Evolutionary conservation across 2,329 filamentous ascomycete genomes (phyloP), one percentile per base, ranked within the genome.

Genomic region (Helminthosporium solani): DNA sequence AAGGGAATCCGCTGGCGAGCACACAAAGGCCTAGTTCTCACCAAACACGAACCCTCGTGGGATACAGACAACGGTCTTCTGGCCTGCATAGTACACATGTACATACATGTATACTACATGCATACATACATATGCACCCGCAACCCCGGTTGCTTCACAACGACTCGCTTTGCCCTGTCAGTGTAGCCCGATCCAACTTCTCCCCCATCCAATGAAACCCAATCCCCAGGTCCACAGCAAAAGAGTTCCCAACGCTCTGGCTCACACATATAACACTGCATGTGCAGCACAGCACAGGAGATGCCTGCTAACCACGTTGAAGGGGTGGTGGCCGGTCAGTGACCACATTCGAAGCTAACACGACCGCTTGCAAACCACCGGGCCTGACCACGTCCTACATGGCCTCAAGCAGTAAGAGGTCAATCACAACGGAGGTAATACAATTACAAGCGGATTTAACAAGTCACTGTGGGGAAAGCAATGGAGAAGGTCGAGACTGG

Each of bases 241-340:
- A 19, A 20, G n/a, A 16, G 8, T 18, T 30, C 16, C 25, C 25
- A 38, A n/a, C 7, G 21, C 14, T 16, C 15, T 38, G 18, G 18
- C 23, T 38, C 11, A 19, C 21, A 3, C 12, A 27, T 16, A 15
- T 23, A 23, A 23, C n/a, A 38, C 35, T 31, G 28, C 28, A 31
- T 12, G 19, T 25, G 20, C 20, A 12, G 34, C 34, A 37, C 34
- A 21, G 34, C 19, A 25, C 35, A 38, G 35, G 35, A n/a, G 16
- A 38, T 37, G 23, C 35, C 35, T 38, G 18, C 27, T n/a, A 21
- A 23, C 35, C 35, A 38, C 35, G 35, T 38, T 38, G 21, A 23
- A 15, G 4, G 18, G 14, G 35, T n/a, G n/a, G n/a, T n/a, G n/a
- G n/a, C n/a, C n/a, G n/a, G n/a, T n/a, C n/a, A n/a, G n/a, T n/a